These are phyloP conservation scores for Homolaphlyctis polyrhiza DNA, from an alignment of 371 early-diverging fungal genomes.

Conservation along the genomic window DNA sequence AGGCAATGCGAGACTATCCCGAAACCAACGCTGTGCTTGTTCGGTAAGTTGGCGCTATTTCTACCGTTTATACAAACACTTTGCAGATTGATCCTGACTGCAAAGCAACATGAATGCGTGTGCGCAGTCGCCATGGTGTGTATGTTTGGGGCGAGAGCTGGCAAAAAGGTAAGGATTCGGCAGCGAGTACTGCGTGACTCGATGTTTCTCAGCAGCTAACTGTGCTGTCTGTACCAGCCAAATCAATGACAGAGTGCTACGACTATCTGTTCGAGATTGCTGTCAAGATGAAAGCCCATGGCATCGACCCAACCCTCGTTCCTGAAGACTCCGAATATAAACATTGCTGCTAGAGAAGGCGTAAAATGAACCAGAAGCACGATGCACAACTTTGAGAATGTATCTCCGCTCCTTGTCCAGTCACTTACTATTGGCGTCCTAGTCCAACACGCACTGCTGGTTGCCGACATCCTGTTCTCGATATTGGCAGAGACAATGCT, in stretches of 20 bases:
- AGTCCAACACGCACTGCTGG: conserved; percentile 1
- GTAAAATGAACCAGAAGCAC: no score
- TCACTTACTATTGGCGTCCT: neutral
- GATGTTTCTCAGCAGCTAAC: neutral
- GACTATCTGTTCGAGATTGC: conserved; percentile 96
- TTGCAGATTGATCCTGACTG: no score
- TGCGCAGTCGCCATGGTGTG: conserved; percentile 36
- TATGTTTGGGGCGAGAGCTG: conserved; percentile 88
- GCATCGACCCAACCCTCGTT: conserved; percentile 65
- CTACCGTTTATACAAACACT: no score
- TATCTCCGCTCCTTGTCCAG: neutral
- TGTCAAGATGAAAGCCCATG: conserved; percentile 82
- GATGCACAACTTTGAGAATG: no score
- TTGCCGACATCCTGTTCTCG: neutral
- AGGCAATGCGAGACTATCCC: conserved; percentile 86
- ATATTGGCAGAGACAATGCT: neutral
- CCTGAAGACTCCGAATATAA: conserved; percentile 43
- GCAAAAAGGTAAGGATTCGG: conserved; percentile 63
- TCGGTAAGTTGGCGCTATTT: conserved; percentile 44
- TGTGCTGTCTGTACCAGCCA: conserved; percentile 49
- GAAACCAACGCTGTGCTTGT: conserved; percentile 94
- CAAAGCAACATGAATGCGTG: neutral
- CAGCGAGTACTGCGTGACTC: neutral
- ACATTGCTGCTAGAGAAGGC: no score
- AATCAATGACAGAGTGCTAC: conserved; percentile 97